A percentile compares a stretch with the other conserved stretches of the same genome.
These are phyloP conservation scores for Candida palmyrensis DNA, from an alignment of 805 yeast genomes.

Conservation along the genomic window DNA sequence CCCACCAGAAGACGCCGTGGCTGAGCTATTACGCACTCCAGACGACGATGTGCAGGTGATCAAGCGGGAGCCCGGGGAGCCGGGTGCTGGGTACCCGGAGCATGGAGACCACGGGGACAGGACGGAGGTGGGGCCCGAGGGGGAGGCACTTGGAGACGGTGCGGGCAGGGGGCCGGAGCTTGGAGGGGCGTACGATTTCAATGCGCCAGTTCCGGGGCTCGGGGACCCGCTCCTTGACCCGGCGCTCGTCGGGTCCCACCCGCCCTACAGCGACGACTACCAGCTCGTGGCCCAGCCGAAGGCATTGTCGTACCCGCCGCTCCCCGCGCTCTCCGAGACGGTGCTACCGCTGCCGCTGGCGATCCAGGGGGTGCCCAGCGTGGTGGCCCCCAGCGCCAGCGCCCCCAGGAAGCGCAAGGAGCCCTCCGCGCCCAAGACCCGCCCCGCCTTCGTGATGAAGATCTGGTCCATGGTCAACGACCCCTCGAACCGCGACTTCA, in stretches of 20 bases:
- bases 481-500: constrained; percentile 57
- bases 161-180: too few species aligned
- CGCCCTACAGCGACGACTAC: too few species aligned
- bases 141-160: too few species aligned
- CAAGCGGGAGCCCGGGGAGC: constrained; percentile 2
- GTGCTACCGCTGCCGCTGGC: constrained; percentile 2
- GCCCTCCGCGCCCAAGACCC: constrained; percentile 39
- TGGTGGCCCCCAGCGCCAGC: too few species aligned
- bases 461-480: constrained; percentile 96
- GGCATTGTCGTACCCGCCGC: constrained; percentile 1
- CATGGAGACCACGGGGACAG: too few species aligned
- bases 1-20: constrained; percentile 4
- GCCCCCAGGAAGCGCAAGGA: constrained; percentile 18
- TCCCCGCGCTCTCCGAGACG: constrained; percentile 1
- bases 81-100: too few species aligned
- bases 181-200: too few species aligned
- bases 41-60: constrained; percentile 4
- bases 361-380: background rate
- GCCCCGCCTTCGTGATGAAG: constrained; percentile 91
- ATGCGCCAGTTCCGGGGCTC: too few species aligned
- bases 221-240: too few species aligned
- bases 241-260: too few species aligned
- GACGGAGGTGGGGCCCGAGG: too few species aligned
- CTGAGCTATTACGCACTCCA: constrained; percentile 4
- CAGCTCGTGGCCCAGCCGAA: constrained; percentile 2